Base-by-base conservation (phyloP, 306 rosid species). In the Lupinus albus region DNA sequence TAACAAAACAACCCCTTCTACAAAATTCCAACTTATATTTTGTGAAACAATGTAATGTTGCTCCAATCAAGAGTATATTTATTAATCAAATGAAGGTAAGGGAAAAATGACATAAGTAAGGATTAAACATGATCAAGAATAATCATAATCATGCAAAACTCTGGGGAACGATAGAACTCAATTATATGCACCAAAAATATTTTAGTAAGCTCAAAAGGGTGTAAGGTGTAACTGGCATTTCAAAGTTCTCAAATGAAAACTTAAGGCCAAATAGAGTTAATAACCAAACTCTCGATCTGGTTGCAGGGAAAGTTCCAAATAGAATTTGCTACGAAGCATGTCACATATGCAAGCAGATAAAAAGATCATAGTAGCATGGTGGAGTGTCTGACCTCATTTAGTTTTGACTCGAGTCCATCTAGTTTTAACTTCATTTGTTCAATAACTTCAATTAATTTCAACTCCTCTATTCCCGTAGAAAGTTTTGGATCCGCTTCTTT, bases 361-460 rank as follows among this genome's bases (percentile, higher is more conserved):
- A 50, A 14, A 32, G 35, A 30, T 32, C 42, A 42, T 11, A 32
- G 39, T 2, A 71, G 30, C 45, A 52, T 74, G 61, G 65, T 42
- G 72, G 33, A 71, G 72, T 42, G 76, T 64, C 86, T 58, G 59
- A 94, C 99, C 99, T 90, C 89, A 39, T 79, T 76, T 33, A 94
- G 88, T 82, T 94, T 88, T 64, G 84, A 74, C 79, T 88, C 95
- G 70, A 94, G 79, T 70, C 83, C 78, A 68, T 78, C 80, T 8
- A 88, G 78, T 83, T 88, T 88, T 20, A 76, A 79, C 64, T 94
- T 94, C 82, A 94, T 81, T 83, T 85, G 91, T 76, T 85, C 85
- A 52, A 94, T 75, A 68, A 84, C 88, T 80, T 78, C 78, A 17
- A 82, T 68, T 58, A 93, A 71, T 76, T 85, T 79, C 76, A 81